Evolutionary conservation across 2,329 filamentous ascomycete genomes (phyloP).

Genomic region (Pseudocercospora eumusae): DNA sequence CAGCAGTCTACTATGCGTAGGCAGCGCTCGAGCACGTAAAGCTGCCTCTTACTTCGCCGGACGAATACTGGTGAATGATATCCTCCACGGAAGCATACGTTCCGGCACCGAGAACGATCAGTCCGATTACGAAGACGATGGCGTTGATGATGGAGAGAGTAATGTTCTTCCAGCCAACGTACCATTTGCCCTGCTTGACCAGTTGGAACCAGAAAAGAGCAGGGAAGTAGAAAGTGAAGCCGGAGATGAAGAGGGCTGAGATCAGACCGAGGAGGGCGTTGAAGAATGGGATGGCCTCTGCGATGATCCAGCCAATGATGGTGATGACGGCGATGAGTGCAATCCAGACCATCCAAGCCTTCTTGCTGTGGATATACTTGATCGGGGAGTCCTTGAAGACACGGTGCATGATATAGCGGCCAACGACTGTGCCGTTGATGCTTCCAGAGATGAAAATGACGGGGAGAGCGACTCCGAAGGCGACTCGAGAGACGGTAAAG

Average conservation of each 20-base stretch:
- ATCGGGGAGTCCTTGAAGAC: slow-evolving; percentile 59
- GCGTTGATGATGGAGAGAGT: slow-evolving; percentile 49
- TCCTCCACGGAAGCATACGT: slow-evolving; percentile 50
- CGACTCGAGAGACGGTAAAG: slow-evolving; percentile 59
- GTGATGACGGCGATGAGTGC: slow-evolving; percentile 60
- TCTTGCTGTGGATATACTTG: slow-evolving; percentile 46
- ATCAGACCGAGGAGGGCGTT: slow-evolving; percentile 68
- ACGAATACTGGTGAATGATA: slow-evolving; percentile 46
- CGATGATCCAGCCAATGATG: slow-evolving; percentile 67
- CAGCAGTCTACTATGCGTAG: slow-evolving; percentile 15
- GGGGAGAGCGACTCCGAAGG: slow-evolving; percentile 69
- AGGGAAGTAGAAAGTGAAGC: slow-evolving; percentile 56
- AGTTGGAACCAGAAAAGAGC: slow-evolving; percentile 48
- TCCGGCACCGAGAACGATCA: slow-evolving; percentile 41
- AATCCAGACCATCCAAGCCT: slow-evolving; percentile 61
- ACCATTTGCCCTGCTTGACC: slow-evolving; percentile 51
- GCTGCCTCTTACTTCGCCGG: slow-evolving; percentile 42
- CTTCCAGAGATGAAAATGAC: slow-evolving; percentile 74
- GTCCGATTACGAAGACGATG: slow-evolving; percentile 43
- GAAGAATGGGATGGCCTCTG: slow-evolving; percentile 72
- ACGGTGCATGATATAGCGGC: slow-evolving; percentile 63
- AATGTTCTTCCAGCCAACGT: slow-evolving; percentile 50
- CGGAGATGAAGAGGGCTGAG: slow-evolving; percentile 63
- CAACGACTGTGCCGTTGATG: slow-evolving; percentile 61
- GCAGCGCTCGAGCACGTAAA: slow-evolving; percentile 44